phyloP scores from a whole-genome alignment of 2,329 filamentous ascomycete genomes.

The Xylariaceae sp. region DNA sequence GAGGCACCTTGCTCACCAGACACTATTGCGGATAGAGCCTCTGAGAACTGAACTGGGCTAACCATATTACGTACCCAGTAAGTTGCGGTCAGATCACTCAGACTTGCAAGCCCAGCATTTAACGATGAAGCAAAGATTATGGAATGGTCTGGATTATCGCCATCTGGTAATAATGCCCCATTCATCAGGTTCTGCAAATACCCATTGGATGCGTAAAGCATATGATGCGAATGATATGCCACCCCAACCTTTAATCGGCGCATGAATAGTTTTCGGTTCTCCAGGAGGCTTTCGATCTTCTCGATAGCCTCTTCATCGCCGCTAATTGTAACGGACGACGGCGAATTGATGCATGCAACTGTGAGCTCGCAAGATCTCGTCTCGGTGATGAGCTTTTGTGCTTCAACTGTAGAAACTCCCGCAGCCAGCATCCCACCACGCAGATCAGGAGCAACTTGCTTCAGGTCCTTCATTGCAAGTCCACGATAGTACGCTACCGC shows the following conservation, averaged over 20 bases:
- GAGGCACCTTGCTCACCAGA: constrained; percentile 27
- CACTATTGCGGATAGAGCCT: constrained; percentile 40
- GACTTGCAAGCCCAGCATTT: neutral
- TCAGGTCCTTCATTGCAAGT: constrained; percentile 2
- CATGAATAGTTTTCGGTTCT: constrained; percentile 21
- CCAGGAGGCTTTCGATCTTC: constrained; percentile 11
- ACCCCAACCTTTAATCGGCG: constrained; percentile 25
- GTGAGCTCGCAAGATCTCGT: neutral
- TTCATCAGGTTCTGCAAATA: constrained; percentile 21
- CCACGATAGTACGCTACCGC: constrained; percentile 42
- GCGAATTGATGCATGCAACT: constrained; percentile 28
- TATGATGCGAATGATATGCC: constrained; percentile 38
- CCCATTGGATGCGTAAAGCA: constrained; percentile 25
- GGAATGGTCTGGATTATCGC: neutral
- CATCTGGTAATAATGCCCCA: neutral
- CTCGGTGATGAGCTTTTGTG: neutral
- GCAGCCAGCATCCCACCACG: constrained; percentile 43
- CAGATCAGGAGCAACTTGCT: constrained; percentile 16
- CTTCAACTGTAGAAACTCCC: constrained; percentile 4
- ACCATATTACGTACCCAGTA: constrained; percentile 40
- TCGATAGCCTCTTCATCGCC: constrained; percentile 25
- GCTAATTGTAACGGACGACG: constrained; percentile 28
- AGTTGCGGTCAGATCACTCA: constrained; percentile 13
- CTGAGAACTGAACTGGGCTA: constrained; percentile 37
- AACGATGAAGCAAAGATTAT: constrained; percentile 1